These are phyloP conservation scores for Eucalyptus cloeziana DNA, from an alignment of 345 rosid genomes.

Conservation along the genomic window DNA sequence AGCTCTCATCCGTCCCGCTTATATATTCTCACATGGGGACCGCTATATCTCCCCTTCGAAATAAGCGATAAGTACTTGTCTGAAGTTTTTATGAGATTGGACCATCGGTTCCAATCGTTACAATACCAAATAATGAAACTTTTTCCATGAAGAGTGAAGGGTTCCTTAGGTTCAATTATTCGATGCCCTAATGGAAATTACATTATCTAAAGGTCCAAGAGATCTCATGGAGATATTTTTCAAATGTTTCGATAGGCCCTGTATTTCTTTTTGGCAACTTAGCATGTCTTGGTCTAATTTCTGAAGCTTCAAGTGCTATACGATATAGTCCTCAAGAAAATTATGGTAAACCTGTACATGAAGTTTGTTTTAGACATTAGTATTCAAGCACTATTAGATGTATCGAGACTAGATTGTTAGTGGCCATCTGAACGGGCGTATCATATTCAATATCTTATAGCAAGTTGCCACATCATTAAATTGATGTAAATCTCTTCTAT, in stretches of 20 bases:
- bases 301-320: background rate
- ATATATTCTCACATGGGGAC: background rate
- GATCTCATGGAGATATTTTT: background rate
- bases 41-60: background rate
- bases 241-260: background rate
- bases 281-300: background rate
- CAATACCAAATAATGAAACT: background rate
- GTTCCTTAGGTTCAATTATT: background rate
- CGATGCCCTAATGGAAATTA: background rate
- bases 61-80: background rate
- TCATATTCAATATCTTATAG: background rate
- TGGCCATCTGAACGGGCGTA: background rate
- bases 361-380: background rate
- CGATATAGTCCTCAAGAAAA: background rate
- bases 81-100: background rate
- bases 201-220: background rate
- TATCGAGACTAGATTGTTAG: background rate
- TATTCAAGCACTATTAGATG: background rate
- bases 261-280: background rate
- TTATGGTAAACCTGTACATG: background rate
- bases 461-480: background rate
- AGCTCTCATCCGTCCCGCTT: background rate
- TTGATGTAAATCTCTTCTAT: background rate
- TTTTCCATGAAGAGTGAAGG: background rate
- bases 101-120: background rate